Percentiles rank a stretch among this genome's conserved stretches.
Conservation (phyloP, 2,329 filamentous ascomycete genomes). For the Parastagonospora avenae region DNA sequence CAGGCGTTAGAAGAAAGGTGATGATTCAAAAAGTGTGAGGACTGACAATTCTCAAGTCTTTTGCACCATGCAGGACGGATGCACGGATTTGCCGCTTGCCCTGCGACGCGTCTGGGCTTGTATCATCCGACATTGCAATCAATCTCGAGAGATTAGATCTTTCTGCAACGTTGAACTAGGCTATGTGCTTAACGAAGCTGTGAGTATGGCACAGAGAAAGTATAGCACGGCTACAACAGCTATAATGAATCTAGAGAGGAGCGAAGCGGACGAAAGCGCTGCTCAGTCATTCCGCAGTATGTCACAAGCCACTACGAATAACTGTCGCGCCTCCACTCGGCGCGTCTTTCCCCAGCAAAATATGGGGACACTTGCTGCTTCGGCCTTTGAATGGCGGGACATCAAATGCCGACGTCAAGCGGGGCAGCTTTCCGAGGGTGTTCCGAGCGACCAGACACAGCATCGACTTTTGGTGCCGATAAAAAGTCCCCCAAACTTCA, state of each 20-base stretch:
- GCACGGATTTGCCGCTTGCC: constrained; percentile 49
- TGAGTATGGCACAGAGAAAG: not conserved
- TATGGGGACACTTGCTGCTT: constrained; percentile 36
- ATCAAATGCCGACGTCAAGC: constrained; percentile 33
- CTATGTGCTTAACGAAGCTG: not conserved
- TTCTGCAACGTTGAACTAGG: not conserved
- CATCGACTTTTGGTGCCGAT: not conserved
- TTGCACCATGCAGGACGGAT: constrained; percentile 65
- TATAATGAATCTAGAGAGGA: not conserved
- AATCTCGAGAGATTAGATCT: not conserved
- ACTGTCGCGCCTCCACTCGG: constrained; percentile 14
- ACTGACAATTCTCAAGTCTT: constrained; percentile 63
- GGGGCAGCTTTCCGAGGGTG: constrained; percentile 35
- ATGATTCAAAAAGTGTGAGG: not conserved
- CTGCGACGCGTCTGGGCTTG: constrained; percentile 22
- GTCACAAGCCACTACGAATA: constrained; percentile 20
- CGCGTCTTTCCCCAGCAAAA: constrained; percentile 26
- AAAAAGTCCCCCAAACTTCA: not conserved
- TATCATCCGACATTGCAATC: constrained; percentile 25
- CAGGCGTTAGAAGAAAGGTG: not conserved
- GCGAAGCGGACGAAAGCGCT: not conserved
- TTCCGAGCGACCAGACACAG: constrained; percentile 23
- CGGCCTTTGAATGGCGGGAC: constrained; percentile 38
- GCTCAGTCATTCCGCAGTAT: constrained; percentile 3
- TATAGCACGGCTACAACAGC: not conserved